These are phyloP conservation scores for Ophiostoma sp. DNA, from an alignment of 2,329 filamentous ascomycete genomes.

Conservation along the genomic window DNA sequence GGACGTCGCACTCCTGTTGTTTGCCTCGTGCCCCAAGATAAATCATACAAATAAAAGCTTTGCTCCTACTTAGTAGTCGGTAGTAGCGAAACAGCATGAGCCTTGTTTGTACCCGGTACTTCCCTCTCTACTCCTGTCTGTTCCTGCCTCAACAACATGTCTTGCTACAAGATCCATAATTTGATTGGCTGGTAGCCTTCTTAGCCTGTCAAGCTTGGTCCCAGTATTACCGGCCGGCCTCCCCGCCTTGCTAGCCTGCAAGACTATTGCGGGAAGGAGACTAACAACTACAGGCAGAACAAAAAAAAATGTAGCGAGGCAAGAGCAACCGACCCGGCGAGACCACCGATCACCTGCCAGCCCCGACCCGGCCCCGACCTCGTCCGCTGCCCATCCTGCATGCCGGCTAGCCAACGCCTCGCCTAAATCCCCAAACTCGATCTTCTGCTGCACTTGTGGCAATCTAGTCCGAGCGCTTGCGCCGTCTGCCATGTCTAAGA, in stretches of 20 bases:
- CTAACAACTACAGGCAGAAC: slow-evolving; percentile 13
- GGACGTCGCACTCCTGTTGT: no score
- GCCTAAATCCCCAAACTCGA: background rate
- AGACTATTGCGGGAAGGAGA: slow-evolving; percentile 15
- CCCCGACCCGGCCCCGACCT: background rate
- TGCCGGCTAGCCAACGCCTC: background rate
- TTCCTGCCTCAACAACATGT: slow-evolving; percentile 17
- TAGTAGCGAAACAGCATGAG: background rate
- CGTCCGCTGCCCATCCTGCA: background rate
- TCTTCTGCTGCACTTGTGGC: background rate
- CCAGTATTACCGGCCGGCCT: slow-evolving; percentile 13
- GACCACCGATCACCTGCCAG: background rate
- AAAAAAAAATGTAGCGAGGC: background rate
- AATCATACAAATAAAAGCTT: background rate
- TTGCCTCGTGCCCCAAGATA: no score
- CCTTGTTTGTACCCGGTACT: slow-evolving; percentile 19
- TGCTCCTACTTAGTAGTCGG: background rate
- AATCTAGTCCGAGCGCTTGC: background rate
- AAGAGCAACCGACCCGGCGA: background rate
- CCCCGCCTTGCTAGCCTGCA: slow-evolving; percentile 20
- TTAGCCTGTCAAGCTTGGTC: background rate
- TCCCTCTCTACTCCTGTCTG: slow-evolving; percentile 7
- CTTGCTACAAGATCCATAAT: slow-evolving; percentile 16
- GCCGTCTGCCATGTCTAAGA: slow-evolving; percentile 35
- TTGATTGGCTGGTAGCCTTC: slow-evolving; percentile 18